These are phyloP conservation scores for Schizopora paradoxa DNA, from an alignment of 1,284 basidiomycete species.

Conservation along the genomic window DNA sequence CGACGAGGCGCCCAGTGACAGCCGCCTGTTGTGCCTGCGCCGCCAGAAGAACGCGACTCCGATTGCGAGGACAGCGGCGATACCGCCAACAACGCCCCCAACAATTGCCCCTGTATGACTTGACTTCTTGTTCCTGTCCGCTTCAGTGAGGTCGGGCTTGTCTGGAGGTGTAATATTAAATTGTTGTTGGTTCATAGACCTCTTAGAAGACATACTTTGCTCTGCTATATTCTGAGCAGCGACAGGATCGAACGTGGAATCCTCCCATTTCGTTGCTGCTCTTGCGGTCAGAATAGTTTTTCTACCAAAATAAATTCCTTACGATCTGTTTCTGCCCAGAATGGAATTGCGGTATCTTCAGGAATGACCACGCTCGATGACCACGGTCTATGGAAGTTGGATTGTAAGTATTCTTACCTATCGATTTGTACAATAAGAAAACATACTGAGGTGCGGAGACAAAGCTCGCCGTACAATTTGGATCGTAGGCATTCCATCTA, in stretches of 20 bases:
- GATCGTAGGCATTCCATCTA: constrained; percentile 12
- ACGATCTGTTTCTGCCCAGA: constrained; percentile 16
- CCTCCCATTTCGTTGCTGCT: constrained; percentile 13
- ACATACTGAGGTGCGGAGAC: constrained; percentile 9
- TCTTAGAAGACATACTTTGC: constrained; percentile 2
- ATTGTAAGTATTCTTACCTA: not conserved
- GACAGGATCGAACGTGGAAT: constrained; percentile 9
- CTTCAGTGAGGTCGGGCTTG: constrained; percentile 9
- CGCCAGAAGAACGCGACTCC: constrained; percentile 8
- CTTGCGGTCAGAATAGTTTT: not conserved
- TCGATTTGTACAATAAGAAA: not conserved
- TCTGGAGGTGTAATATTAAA: not conserved
- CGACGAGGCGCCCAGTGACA: too few relatives aligned
- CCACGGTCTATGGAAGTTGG: constrained; percentile 3
- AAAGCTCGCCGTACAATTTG: constrained; percentile 6
- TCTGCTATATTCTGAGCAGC: constrained; percentile 7
- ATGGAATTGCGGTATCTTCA: constrained; percentile 14
- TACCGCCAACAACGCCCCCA: constrained; percentile 14
- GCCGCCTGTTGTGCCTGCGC: too few relatives aligned
- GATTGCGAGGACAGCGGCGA: constrained; percentile 1
- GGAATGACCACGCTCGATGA: constrained; percentile 9
- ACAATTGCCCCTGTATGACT: constrained; percentile 7
- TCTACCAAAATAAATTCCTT: not conserved
- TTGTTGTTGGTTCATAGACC: not conserved
- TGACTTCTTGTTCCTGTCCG: not conserved